These are phyloP conservation scores for Escovopsis weberi DNA, from an alignment of 2,329 filamentous ascomycete genomes.

Conservation along the genomic window DNA sequence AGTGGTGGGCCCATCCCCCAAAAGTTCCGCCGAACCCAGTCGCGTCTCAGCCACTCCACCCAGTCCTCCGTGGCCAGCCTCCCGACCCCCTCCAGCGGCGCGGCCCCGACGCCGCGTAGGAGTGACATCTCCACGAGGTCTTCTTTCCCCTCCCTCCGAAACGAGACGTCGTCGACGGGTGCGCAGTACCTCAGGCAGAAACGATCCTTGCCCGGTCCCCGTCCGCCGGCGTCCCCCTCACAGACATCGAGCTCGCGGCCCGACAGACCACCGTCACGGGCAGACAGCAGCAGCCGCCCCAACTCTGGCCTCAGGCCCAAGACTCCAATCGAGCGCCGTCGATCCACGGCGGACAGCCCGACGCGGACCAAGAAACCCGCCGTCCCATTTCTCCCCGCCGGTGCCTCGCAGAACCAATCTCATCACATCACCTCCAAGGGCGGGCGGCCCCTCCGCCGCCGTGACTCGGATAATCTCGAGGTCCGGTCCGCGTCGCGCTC, in stretches of 20 bases:
- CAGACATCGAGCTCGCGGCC: conserved; percentile 33
- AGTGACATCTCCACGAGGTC: conserved; percentile 42
- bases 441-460: conserved; percentile 58
- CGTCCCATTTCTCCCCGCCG: conserved; percentile 66
- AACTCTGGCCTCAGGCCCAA: conserved; percentile 45
- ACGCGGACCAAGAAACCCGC: conserved; percentile 44
- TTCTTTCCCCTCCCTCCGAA: conserved; percentile 38
- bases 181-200: conserved; percentile 51
- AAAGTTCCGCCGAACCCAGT: conserved; percentile 46
- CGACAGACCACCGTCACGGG: conserved; percentile 46
- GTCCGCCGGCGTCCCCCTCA: conserved; percentile 33
- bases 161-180: conserved; percentile 49
- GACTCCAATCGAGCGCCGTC: conserved; percentile 53
- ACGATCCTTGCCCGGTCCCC: conserved; percentile 48
- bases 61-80: conserved; percentile 55
- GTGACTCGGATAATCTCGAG: conserved; percentile 63
- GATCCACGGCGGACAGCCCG: conserved; percentile 33
- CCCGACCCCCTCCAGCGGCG: conserved; percentile 43
- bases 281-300: conserved; percentile 33
- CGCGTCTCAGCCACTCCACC: conserved; percentile 52
- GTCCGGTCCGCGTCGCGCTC: conserved; percentile 41
- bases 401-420: conserved; percentile 56
- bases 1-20: conserved; percentile 56
- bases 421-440: conserved; percentile 64
- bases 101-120: conserved; percentile 46